Conservation (phyloP, 2,329 filamentous ascomycete genomes). For the Neofusicoccum umdonicola region DNA sequence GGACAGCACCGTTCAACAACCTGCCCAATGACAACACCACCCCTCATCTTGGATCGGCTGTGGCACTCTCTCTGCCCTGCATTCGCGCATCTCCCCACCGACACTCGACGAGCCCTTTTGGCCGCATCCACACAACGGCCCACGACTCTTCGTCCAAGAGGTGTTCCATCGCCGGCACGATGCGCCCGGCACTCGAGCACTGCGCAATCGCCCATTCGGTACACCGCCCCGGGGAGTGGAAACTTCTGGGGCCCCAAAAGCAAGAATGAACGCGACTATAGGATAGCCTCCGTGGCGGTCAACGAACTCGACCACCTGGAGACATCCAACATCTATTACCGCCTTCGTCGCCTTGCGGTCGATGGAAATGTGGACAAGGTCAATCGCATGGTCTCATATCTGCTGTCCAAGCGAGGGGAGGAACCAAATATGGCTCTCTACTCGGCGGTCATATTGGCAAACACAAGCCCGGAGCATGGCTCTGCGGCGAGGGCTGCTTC, state of each 20-base stretch:
- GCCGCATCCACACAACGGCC: not conserved
- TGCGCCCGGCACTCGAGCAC: not conserved
- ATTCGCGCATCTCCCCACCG: not conserved
- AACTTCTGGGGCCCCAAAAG: not conserved
- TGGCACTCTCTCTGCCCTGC: not conserved
- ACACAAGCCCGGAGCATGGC: constrained; percentile 62
- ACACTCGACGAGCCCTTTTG: not conserved
- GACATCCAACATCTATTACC: not conserved
- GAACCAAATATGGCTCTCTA: constrained; percentile 62
- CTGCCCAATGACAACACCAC: constrained; percentile 2
- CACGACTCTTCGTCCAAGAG: not conserved
- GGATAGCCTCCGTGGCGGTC: not conserved
- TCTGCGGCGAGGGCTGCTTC: constrained; percentile 62
- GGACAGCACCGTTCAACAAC: not conserved
- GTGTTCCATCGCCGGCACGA: not conserved
- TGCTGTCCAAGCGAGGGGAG: constrained; percentile 56
- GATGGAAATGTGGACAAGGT: constrained; percentile 33
- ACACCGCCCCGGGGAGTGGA: not conserved
- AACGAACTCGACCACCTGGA: not conserved
- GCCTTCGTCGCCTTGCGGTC: not conserved
- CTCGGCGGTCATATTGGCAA: constrained; percentile 70
- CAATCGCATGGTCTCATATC: constrained; percentile 31
- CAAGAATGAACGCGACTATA: not conserved
- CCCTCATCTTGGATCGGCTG: not conserved
- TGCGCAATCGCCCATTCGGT: not conserved